phyloP scores from a whole-genome alignment of 1,284 basidiomycete species.

The Apiotrichum mycotoxinovorans region DNA sequence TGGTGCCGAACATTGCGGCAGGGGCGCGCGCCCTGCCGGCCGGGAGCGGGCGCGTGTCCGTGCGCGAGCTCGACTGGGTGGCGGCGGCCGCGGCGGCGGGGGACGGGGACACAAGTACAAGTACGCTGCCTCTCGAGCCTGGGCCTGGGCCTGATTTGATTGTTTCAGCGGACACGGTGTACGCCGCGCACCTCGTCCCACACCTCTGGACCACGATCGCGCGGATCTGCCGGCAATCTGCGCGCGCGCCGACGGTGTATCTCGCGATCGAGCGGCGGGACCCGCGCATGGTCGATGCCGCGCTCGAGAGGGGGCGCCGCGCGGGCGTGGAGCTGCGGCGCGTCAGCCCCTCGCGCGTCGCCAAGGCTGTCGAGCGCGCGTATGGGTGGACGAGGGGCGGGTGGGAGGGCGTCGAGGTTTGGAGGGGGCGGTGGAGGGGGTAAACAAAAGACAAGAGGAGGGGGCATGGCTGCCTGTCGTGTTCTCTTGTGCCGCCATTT shows the following conservation, averaged over 20 bases:
- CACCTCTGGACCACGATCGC: slow-evolving; percentile 60
- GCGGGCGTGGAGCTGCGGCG: slow-evolving; percentile 59
- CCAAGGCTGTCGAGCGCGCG: slow-evolving; percentile 61
- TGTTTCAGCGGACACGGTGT: slow-evolving; percentile 80
- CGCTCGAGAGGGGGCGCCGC: slow-evolving; percentile 56
- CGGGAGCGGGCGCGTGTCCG: slow-evolving; percentile 50
- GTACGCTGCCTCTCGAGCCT: too few relatives aligned
- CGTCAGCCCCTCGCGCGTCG: slow-evolving; percentile 61
- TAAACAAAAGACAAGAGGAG: too few relatives aligned
- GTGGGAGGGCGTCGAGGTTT: slow-evolving; percentile 48
- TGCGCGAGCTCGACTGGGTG: slow-evolving; percentile 62
- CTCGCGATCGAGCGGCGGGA: slow-evolving; percentile 76
- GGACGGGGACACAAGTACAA: too few relatives aligned
- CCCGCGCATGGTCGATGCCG: slow-evolving; percentile 59
- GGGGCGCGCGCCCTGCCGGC: slow-evolving; percentile 34
- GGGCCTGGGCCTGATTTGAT: slow-evolving; percentile 59
- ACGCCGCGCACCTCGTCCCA: slow-evolving; percentile 60
- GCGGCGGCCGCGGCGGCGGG: not conserved
- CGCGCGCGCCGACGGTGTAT: slow-evolving; percentile 54
- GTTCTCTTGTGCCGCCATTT: too few relatives aligned
- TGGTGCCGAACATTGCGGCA: slow-evolving; percentile 63
- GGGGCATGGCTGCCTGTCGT: too few relatives aligned
- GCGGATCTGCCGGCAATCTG: not conserved
- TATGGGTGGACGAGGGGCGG: slow-evolving; percentile 46
- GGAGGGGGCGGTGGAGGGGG: slow-evolving; percentile 30